Base-by-base conservation (phyloP, 2,329 filamentous ascomycete species). In the Cladosporium sp. region DNA sequence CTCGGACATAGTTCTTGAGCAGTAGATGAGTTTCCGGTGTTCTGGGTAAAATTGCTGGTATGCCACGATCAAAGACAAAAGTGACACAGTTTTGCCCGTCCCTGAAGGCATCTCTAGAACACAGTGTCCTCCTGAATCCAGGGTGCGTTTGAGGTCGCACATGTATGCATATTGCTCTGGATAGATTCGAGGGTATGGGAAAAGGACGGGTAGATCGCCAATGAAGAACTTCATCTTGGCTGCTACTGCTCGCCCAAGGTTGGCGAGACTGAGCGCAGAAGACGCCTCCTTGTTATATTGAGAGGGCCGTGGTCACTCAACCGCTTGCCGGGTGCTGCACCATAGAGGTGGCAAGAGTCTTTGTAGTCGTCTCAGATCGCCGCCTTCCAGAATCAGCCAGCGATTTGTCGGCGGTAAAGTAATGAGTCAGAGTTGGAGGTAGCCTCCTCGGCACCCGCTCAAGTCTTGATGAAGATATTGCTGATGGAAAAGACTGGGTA, bases 51-150 rank as follows among this genome's bases (percentile, higher is more conserved):
- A 85, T 67, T 93, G 88, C 69, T 98, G 94, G 63, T 98, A 98
- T 36, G 93, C 92, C 51, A 98, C 84, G 63, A 98, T 98, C 59
- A 98, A 80, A 0, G 93, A 96, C 38, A 98, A 76, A 4, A 98
- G 77, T 8, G 93, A 96, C 20, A 98, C 88, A 0, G 93, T 98
- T 76, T 98, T 98, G 54, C 93, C 93, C 19, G 93, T 98, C 38
- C 93, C 93, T 53, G 93, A 98, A 69, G 93, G 93, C 93, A 98
- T 98, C 73, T 98, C 93, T 60, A 98, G 74, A 18, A 98, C 92
- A 68, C 91, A 96, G 72, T 98, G 90, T 54, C 93, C 94, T 46
- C 88, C 88, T 16, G 85, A 86, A 77, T 98, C 93, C 63, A 98
- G 84, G 16, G 93, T 97, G 69, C 78, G 80, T 69, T 91, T 91